Evolutionary conservation across 169 alveolate genomes (phyloP), one percentile per base, ranked within the genome.

Genomic region (Toxoplasma gondii): DNA sequence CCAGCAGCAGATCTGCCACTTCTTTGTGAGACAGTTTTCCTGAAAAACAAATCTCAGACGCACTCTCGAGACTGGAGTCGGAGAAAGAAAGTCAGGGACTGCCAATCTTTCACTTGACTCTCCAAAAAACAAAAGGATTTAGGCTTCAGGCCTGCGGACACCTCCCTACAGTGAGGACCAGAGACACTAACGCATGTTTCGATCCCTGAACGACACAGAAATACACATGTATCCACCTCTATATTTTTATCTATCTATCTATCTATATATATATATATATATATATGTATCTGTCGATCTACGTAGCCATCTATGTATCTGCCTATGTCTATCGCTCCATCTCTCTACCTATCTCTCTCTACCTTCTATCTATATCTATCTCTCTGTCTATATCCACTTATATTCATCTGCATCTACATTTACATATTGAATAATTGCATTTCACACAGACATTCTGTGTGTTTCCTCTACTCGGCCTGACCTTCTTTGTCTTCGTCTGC

Each of bases 401-500:
- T 27, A 31, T 1, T 27, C 74, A 16, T 64, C 31, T 64, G 74
- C 24, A 31, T 64, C 74, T 4, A 1, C 74, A 27, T 64, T 64
- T 16, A 27, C 22, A 31, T 64, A 4, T 64, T 16, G n/a, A 64
- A 7, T 16, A 27, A 64, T 1, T 64, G 7, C 22, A 27, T 16
- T 31, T 4, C 12, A 7, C 58, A 49, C 12, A 7, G 4, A 49
- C 58, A 27, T 64, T 64, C 29, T 64, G 34, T 10, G 29, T 27
- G 74, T 31, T 64, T 64, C 5, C 74, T 27, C 34, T 4, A 16
- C 22, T 64, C 58, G 12, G 90, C 0, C 90, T 4, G 53, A 82
- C 95, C 95, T 87, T 91, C 86, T 16, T 78, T 67, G 19, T 86
- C 93, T 53, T 93, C 95, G 41, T 93, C 95, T 2, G 95, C 95